phyloP scores from a whole-genome alignment of 345 rosid species.

The Turritis glabra region DNA sequence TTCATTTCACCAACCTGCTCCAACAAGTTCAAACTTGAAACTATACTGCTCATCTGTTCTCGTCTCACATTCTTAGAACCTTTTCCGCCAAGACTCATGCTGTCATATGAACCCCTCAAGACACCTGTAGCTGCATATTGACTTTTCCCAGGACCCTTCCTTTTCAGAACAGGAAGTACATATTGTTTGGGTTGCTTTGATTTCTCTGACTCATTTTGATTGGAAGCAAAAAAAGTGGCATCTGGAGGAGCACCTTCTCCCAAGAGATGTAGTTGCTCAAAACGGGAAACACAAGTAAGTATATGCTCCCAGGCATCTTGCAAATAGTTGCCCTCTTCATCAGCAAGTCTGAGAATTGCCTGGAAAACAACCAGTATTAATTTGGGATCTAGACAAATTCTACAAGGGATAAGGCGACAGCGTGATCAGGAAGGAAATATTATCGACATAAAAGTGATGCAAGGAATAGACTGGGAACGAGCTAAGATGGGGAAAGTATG shows the following conservation, averaged over 20 bases:
- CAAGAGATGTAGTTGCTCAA: slow-evolving; percentile 85
- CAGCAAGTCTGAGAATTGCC: slow-evolving; percentile 81
- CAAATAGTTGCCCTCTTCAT: slow-evolving; percentile 85
- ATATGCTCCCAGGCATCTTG: slow-evolving; percentile 95
- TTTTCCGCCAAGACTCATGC: slow-evolving; percentile 60
- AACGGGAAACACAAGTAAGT: slow-evolving; percentile 85
- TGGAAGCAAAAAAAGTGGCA: slow-evolving; percentile 56
- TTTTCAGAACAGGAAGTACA: slow-evolving; percentile 65
- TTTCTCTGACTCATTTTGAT: slow-evolving; percentile 50
- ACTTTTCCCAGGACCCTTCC: slow-evolving; percentile 60
- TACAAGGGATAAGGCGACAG: neutral
- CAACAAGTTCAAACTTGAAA: slow-evolving; percentile 80
- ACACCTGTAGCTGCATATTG: slow-evolving; percentile 89
- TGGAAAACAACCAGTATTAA: slow-evolving; percentile 37
- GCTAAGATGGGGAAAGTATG: slow-evolving; percentile 2
- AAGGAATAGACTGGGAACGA: slow-evolving; percentile 19
- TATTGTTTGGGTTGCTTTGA: slow-evolving; percentile 49
- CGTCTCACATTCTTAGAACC: slow-evolving; percentile 61
- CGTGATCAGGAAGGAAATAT: slow-evolving; percentile 8
- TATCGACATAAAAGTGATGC: slow-evolving; percentile 6
- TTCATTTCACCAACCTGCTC: slow-evolving; percentile 98
- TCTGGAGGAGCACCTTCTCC: slow-evolving; percentile 92
- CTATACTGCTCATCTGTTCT: slow-evolving; percentile 67
- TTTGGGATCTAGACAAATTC: slow-evolving; percentile 1
- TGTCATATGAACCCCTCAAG: slow-evolving; percentile 88